Base-by-base conservation (phyloP, 495 filamentous ascomycete species). In the Xylaria curta region DNA sequence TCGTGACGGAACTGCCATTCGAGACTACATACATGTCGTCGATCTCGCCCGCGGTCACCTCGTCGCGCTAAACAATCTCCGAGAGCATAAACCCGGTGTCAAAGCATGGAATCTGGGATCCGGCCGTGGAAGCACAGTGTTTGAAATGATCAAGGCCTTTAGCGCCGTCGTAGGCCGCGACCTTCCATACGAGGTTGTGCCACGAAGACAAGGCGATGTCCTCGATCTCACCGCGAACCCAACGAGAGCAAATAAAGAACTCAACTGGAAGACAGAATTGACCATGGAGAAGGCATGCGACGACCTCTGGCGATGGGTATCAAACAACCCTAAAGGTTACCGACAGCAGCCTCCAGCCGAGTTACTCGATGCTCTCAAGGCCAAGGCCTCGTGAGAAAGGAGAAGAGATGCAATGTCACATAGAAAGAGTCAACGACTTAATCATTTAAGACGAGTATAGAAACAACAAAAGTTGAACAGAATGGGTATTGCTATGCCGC, bases 111-210 rank as follows among this genome's bases (percentile, higher is more conserved):
- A 99, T 85, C 80, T 99, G 69, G 96, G 96, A 28, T 97, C 94
- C n/a, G 96, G 96, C 47, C 92, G 90, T 77, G 96, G 96, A 72
- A 94, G 91, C 81, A 98, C 97, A 13, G 96, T 99, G 44, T 95
- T 94, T 81, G 94, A 99, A 78, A 99, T 99, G 89, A 91, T 99
- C 88, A 92, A 93, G 68, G 94, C 97, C 70, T 99, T 99, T 85
- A 93, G 90, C 79, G 82, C 87, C 46, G 93, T 93, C 42, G 93
- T 97, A 36, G 95, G 96, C 66, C 89, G 88, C 51, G 89, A 95
- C 69, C 86, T 98, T 26, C 89, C 93, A 38, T 98, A 97, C 84
- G 87, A 97, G 78, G 92, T 97, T 49, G 94, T 91, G 10, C 90
- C 87, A 28, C 88, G 97, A 74, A 88, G 96, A 78, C 88, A 89